These are phyloP conservation scores for Chalciporus sp. DNA, from an alignment of 1,284 basidiomycete genomes.

Conservation along the genomic window DNA sequence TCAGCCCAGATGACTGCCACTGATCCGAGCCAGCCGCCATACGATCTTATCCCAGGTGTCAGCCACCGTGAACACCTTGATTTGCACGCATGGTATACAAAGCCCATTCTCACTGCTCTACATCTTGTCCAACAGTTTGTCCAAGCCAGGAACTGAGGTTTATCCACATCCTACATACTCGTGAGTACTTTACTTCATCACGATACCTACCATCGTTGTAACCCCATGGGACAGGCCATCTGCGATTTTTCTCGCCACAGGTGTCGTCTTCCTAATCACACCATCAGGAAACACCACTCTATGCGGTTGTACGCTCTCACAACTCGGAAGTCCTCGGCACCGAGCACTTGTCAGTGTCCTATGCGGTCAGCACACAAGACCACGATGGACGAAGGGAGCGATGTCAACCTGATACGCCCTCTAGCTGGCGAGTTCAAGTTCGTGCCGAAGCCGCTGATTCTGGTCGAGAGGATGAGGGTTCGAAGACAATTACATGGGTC, in stretches of 20 bases:
- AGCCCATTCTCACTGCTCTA: not conserved
- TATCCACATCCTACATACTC: not conserved
- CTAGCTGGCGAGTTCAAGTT: slow-evolving; percentile 17
- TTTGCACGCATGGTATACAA: not conserved
- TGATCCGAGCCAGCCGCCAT: not conserved
- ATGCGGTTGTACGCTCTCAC: not conserved
- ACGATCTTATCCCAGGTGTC: not conserved
- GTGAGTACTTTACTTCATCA: slow-evolving; percentile 14
- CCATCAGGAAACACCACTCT: not conserved
- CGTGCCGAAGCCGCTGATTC: slow-evolving; percentile 26
- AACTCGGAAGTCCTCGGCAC: not conserved
- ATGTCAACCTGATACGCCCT: not conserved
- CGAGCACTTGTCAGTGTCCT: not conserved
- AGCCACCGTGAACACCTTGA: not conserved
- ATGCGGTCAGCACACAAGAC: not conserved
- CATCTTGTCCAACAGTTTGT: not conserved
- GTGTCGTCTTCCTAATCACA: slow-evolving; percentile 8
- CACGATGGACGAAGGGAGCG: not conserved
- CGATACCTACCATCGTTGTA: slow-evolving; percentile 15
- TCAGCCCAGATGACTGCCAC: not conserved
- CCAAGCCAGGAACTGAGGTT: too few relatives aligned
- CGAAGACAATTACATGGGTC: slow-evolving; percentile 9
- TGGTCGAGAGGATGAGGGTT: slow-evolving; percentile 30
- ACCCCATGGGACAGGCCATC: slow-evolving; percentile 12
- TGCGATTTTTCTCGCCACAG: slow-evolving; percentile 29